A percentile compares a stretch with the other conserved stretches of the same genome.
phyloP scores from a whole-genome alignment of 2,329 filamentous ascomycete genomes.

The Monosporascus sp. region DNA sequence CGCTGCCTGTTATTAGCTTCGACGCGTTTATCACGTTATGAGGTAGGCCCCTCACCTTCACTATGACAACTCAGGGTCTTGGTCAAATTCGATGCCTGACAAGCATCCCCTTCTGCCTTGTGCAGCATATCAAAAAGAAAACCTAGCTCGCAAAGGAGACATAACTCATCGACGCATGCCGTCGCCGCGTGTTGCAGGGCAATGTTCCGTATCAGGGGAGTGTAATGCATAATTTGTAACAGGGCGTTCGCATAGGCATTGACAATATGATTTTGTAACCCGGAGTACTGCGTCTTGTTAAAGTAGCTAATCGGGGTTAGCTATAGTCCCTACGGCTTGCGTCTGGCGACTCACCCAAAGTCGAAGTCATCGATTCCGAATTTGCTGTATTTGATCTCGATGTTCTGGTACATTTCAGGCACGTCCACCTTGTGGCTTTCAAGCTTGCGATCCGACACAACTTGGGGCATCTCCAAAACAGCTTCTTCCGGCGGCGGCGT shows the following conservation, averaged over 20 bases:
- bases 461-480: constrained; percentile 55
- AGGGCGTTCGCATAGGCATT: constrained; percentile 96
- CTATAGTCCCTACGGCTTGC: not conserved
- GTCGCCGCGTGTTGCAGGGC: constrained; percentile 85
- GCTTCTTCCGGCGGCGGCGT: constrained; percentile 38
- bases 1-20: constrained; percentile 38
- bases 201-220: constrained; percentile 79
- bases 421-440: constrained; percentile 76
- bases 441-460: constrained; percentile 63
- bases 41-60: constrained; percentile 47
- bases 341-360: constrained; percentile 61
- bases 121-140: constrained; percentile 98
- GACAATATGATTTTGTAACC: constrained; percentile 90
- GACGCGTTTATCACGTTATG: not conserved
- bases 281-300: constrained; percentile 88
- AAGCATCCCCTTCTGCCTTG: constrained; percentile 89
- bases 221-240: constrained; percentile 87
- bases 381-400: constrained; percentile 98
- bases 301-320: constrained; percentile 60
- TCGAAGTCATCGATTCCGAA: constrained; percentile 99
- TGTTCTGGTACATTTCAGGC: constrained; percentile 82
- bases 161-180: constrained; percentile 74
- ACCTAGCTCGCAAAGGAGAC: constrained; percentile 87
- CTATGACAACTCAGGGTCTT: constrained; percentile 82
- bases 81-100: constrained; percentile 90